phyloP scores from a whole-genome alignment of 2,329 filamentous ascomycete species.

The Trichophyton verrucosum region DNA sequence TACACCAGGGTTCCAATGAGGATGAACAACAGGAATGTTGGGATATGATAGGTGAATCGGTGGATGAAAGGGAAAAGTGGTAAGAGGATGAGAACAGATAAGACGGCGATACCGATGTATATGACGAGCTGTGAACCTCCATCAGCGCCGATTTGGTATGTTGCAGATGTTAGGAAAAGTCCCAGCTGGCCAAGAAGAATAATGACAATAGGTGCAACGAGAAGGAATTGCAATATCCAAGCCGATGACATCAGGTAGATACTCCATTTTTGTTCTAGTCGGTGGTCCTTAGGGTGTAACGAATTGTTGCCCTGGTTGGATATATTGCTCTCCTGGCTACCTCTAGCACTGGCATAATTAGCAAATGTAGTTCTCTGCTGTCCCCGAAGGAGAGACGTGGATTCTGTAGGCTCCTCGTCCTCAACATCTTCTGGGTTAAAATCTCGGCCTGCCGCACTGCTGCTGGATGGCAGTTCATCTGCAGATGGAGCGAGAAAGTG shows the following conservation, averaged over 20 bases:
- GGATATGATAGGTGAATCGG: constrained; percentile 70
- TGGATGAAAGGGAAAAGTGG: constrained; percentile 78
- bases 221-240: constrained; percentile 75
- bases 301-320: constrained; percentile 19
- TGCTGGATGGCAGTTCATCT: constrained; percentile 23
- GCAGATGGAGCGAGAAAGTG: constrained; percentile 33
- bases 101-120: constrained; percentile 55
- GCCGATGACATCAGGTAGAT: constrained; percentile 64
- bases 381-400: constrained; percentile 44
- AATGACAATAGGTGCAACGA: constrained; percentile 65
- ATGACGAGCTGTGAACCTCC: constrained; percentile 60
- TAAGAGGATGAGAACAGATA: constrained; percentile 59
- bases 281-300: constrained; percentile 39
- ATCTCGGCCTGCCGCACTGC: constrained; percentile 10
- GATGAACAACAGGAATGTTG: constrained; percentile 60
- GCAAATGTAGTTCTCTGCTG: constrained; percentile 43
- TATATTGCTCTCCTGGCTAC: constrained; percentile 18
- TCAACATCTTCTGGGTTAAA: constrained; percentile 22
- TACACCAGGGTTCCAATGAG: constrained; percentile 69
- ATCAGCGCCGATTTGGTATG: constrained; percentile 73
- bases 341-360: constrained; percentile 35
- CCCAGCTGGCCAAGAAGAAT: constrained; percentile 66
- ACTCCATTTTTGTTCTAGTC: constrained; percentile 77
- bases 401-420: constrained; percentile 39
- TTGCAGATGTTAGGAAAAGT: constrained; percentile 57